A percentile compares a stretch with the other conserved stretches of the same genome.
These are phyloP conservation scores for Paxillus involutus DNA, from an alignment of 768 basidiomycete species.

Conservation along the genomic window DNA sequence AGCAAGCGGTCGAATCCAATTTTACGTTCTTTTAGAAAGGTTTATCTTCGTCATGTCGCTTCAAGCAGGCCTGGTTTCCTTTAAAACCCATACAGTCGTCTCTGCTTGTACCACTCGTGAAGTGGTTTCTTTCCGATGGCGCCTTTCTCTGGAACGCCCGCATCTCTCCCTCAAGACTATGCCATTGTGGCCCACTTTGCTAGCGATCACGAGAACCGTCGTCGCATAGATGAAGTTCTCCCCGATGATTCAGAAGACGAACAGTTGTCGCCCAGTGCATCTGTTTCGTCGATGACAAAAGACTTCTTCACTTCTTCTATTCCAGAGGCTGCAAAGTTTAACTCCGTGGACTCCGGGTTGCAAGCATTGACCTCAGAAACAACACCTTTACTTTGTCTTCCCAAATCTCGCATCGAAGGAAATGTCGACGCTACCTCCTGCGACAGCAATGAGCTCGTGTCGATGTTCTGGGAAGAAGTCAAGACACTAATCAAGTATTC, in stretches of 20 bases:
- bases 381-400: slow-evolving; percentile 56
- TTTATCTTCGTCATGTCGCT: background rate
- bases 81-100: background rate
- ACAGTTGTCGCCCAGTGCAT: background rate
- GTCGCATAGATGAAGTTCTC: slow-evolving; percentile 5
- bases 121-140: background rate
- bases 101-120: background rate
- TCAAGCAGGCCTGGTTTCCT: background rate
- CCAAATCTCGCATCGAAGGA: slow-evolving; percentile 52
- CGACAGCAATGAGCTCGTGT: slow-evolving; percentile 22
- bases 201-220: slow-evolving; percentile 23
- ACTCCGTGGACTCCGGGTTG: background rate
- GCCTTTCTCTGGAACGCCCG: slow-evolving; percentile 29
- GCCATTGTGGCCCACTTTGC: slow-evolving; percentile 54
- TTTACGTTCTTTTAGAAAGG: background rate
- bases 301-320: background rate
- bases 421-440: slow-evolving; percentile 25
- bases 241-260: background rate
- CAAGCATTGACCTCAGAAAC: slow-evolving; percentile 38
- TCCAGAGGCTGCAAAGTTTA: background rate
- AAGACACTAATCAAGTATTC: slow-evolving; percentile 62
- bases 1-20: background rate
- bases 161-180: slow-evolving; percentile 62
- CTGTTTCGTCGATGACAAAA: slow-evolving; percentile 2
- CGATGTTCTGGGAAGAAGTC: slow-evolving; percentile 54